Conservation (phyloP, 78 protist species). For the Capsaspora owczarzaki region DNA sequence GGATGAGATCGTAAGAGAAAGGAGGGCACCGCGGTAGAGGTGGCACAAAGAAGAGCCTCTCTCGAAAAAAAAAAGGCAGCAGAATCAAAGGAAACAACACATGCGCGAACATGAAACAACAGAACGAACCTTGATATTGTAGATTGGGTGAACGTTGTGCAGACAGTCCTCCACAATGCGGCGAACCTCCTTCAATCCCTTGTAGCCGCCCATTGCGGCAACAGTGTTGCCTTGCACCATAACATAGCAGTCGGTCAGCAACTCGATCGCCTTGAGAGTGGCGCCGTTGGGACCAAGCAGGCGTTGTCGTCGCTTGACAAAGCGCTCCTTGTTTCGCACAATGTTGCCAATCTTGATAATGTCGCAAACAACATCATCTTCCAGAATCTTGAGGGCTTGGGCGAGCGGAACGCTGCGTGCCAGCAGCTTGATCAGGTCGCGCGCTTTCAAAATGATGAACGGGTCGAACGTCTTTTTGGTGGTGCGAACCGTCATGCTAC, state of each 20-base stretch:
- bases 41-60: background rate
- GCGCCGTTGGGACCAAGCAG: conserved; percentile 95
- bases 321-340: conserved; percentile 75
- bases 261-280: conserved; percentile 95
- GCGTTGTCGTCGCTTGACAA: conserved; percentile 93
- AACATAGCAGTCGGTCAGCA: conserved; percentile 89
- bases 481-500: conserved; percentile 91
- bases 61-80: background rate
- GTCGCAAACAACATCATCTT: conserved; percentile 83
- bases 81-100: background rate
- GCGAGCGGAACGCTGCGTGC: conserved; percentile 82
- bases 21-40: background rate
- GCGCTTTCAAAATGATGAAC: conserved; percentile 80
- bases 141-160: conserved; percentile 97
- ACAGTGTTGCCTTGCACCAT: conserved; percentile 97
- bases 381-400: conserved; percentile 70
- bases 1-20: too few relatives aligned
- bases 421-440: conserved; percentile 85
- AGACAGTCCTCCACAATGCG: conserved; percentile 90
- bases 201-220: conserved; percentile 74
- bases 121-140: conserved; percentile 86
- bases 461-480: conserved; percentile 97
- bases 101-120: background rate
- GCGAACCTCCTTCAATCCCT: conserved; percentile 57
- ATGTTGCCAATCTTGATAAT: conserved; percentile 76